Evolutionary conservation across 306 rosid species (phyloP), one percentile per base, ranked within the genome.

Genomic region (Oemleria cerasiformis): DNA sequence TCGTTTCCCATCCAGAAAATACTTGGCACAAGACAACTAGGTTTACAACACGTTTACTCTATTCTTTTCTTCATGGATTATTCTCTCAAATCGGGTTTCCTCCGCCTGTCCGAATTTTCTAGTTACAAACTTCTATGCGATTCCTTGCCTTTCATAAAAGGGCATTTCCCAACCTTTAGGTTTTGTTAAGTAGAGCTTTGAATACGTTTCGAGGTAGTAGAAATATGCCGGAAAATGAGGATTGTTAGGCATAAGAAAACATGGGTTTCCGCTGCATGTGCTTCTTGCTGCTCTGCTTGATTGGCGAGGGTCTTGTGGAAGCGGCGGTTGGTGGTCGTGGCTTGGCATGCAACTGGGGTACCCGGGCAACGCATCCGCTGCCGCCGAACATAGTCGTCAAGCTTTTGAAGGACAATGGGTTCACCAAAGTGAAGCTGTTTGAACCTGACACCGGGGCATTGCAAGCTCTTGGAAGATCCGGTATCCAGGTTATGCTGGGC

Each of bases 321-420:
- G 88, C 88, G 10, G 87, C 65, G 8, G 7, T 16, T 40, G 99
- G 97, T 36, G 97, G 21, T 53, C 97, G 97, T 41, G 92, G 96
- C 10, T 81, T 91, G 17, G 96, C 92, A 13, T 78, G 80, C 63
- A 94, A 94, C 72, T 94, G 97, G 99, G 99, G 99, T 47, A 83
- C 92, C 1, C 91, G 82, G 21, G 78, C 84, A 8, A 77, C 96
- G 0, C 99, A 94, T 71, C 96, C 91, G 7, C 84, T 94, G 65
- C 87, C 96, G 12, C 79, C 92, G 0, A 61, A 61, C 41, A 75
- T 89, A 58, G 79, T 82, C 12, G 99, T 94, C 71, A 86, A 65
- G 78, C 87, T 94, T 53, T 13, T 94, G 80, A 94, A 77, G 68
- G 99, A 89, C 71, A 94, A 94, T 75, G 97, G 96, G n/a, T 82